A percentile compares a stretch with the other conserved stretches of the same genome.
phyloP scores from a whole-genome alignment of 2,329 filamentous ascomycete genomes.

The Paracoccidioides lutzii region DNA sequence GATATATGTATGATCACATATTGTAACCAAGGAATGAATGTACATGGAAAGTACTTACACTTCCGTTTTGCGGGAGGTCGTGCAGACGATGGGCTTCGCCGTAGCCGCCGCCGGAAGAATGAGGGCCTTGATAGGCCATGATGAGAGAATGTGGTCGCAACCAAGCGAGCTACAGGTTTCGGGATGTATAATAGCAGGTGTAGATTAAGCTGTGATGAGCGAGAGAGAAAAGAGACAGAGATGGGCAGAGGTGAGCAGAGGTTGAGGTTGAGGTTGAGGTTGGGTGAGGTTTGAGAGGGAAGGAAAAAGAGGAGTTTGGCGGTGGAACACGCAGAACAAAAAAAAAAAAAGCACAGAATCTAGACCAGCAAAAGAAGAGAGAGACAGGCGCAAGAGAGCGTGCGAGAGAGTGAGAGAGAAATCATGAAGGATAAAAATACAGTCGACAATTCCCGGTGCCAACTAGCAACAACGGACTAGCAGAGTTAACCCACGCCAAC shows the following conservation, averaged over 20 bases:
- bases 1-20: neutral
- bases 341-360: too few relatives aligned
- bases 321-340: too few relatives aligned
- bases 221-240: neutral
- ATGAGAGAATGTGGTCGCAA: constrained; percentile 15
- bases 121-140: constrained; percentile 54
- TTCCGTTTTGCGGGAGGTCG: constrained; percentile 46
- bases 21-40: neutral
- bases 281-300: too few relatives aligned
- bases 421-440: too few relatives aligned
- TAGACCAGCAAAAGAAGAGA: too few relatives aligned
- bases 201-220: neutral
- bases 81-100: constrained; percentile 53
- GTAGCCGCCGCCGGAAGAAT: constrained; percentile 45
- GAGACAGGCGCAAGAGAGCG: too few relatives aligned
- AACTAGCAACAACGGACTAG: too few relatives aligned
- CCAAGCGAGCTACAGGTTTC: constrained; percentile 8
- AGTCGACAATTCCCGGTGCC: too few relatives aligned
- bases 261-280: too few relatives aligned
- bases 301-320: too few relatives aligned
- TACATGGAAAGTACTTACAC: constrained; percentile 38
- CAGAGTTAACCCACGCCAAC: too few relatives aligned
- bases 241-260: neutral
- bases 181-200: neutral
- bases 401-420: too few relatives aligned